Evolutionary conservation across 345 rosid species (phyloP), one percentile per base, ranked within the genome.

Genomic region (Trapa incisa): DNA sequence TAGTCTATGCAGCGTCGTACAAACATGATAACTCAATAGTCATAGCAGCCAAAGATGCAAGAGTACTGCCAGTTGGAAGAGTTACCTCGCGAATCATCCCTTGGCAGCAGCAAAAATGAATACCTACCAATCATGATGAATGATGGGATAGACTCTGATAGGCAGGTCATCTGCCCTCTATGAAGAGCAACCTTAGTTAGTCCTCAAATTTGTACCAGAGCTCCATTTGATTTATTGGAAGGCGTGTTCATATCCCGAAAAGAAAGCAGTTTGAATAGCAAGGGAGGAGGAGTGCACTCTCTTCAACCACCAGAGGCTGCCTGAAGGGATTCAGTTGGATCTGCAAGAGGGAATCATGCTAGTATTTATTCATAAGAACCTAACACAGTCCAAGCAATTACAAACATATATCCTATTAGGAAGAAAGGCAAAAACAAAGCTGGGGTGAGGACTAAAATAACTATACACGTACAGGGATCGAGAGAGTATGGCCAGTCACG

Each of bases 231-330:
- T 50, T 14, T 50, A n/a, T 15, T 50, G 14, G 13, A 36, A 37
- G 65, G 41, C 14, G 5, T 33, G 37, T 36, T 61, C 36, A 60
- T 60, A 60, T 80, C 14, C 86, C 92, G 73, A 89, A 86, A 68
- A 94, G 79, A 83, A 88, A 88, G 81, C 97, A 94, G 76, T 90
- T 94, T 61, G 97, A 88, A 77, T 84, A 94, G 84, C 96, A 91
- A 65, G 97, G 97, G 60, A 94, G 84, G 73, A 79, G 71, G 61
- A 94, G 66, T 17, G 91, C 75, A 67, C 75, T 75, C 43, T 85
- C 92, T 78, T 88, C 96, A 52, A 89, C 97, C 56, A 47, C 85
- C 85, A 94, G 69, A 36, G 99, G 99, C 85, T 94, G 96, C 84
- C 97, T 86, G 67, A 94, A 94, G 39, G 99, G 97, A 77, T 91